Evolutionary conservation across 306 rosid species (phyloP).

Genomic region (Pyrus pyrifolia): DNA sequence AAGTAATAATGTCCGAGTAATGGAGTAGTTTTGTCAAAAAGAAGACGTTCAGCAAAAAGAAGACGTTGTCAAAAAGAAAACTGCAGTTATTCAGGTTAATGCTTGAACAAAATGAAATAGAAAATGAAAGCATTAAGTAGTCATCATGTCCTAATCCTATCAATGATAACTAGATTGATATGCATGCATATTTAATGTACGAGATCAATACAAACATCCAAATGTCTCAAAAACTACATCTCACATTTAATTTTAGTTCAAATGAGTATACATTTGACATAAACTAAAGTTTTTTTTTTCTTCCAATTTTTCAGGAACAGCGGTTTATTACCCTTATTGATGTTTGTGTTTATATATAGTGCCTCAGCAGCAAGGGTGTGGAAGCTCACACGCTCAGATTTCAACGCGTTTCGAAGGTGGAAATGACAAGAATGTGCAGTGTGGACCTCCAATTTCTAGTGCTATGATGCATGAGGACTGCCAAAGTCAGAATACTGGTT

Average conservation of each 20-base stretch:
- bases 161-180: background rate
- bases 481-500: too few species aligned
- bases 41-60: too few species aligned
- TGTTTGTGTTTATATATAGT: constrained; percentile 1
- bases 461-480: too few species aligned
- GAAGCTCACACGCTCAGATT: too few species aligned
- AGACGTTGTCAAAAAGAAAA: too few species aligned
- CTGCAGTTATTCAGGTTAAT: background rate
- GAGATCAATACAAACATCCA: background rate
- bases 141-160: background rate
- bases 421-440: too few species aligned
- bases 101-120: background rate
- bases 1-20: too few species aligned
- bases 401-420: too few species aligned
- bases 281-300: background rate
- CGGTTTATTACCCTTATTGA: constrained; percentile 88
- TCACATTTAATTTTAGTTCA: background rate
- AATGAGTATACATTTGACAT: too few species aligned
- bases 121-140: background rate
- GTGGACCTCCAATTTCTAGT: too few species aligned
- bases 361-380: too few species aligned
- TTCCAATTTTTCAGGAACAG: constrained; percentile 54
- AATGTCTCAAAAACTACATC: background rate
- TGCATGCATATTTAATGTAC: background rate
- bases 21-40: too few species aligned